Percentiles rank a stretch among this genome's conserved stretches.
These are phyloP conservation scores for Rhododendron kiyosumense DNA, from an alignment of 148 eudicot species.

Conservation along the genomic window DNA sequence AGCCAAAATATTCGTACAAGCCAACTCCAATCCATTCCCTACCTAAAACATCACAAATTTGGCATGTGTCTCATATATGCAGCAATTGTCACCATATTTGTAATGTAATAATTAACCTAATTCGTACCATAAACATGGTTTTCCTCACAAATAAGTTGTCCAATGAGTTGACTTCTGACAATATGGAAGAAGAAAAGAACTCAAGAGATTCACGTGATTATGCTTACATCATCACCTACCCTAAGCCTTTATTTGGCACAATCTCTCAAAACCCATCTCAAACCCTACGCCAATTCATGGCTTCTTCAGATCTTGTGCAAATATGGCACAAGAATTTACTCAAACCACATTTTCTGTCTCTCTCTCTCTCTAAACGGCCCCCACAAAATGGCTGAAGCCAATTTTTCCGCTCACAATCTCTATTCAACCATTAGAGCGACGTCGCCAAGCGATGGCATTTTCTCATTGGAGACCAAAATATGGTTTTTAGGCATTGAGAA, in stretches of 20 bases:
- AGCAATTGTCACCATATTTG: neutral
- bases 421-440: neutral
- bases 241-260: no score
- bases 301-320: neutral
- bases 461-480: neutral
- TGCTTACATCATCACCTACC: neutral
- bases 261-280: neutral
- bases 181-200: neutral
- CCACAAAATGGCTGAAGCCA: neutral
- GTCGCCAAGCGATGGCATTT: neutral
- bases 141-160: neutral
- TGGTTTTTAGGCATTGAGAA: neutral
- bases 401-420: neutral
- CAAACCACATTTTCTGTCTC: neutral
- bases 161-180: neutral
- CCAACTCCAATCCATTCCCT: neutral
- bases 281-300: neutral
- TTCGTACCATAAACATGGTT: neutral
- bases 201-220: neutral
- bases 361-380: neutral
- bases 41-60: neutral
- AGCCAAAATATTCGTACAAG: neutral
- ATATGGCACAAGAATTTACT: neutral
- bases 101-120: neutral
- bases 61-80: neutral